Base-by-base conservation (phyloP, 2,329 filamentous ascomycete genomes). In the Aureobasidium sp. region DNA sequence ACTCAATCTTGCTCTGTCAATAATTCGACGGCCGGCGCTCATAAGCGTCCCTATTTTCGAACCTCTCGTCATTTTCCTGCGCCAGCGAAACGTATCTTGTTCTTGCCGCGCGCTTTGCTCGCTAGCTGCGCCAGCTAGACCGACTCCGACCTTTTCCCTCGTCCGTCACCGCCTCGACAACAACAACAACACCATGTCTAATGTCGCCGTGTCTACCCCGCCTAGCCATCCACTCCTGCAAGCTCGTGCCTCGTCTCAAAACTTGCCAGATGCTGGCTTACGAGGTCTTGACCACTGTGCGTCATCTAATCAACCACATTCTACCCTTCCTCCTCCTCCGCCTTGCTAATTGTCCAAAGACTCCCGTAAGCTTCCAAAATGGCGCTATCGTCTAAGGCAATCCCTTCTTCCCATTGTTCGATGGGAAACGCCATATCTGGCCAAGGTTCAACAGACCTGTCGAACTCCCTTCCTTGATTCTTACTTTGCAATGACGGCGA, bases 401-500 rank as follows among this genome's bases (percentile, higher is more conserved):
- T 80, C 79, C 68, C 80, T 93, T 63, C 86, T 99, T 63, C 93
- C 93, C 65, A 81, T 97, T 63, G 86, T 97, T 61, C 87, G 94
- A 73, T 92, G 88, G 87, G 94, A 99, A 78, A 99, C 94, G 33
- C 93, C 92, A 1, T 94, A 96, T 75, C 85, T 99, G 19, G 93
- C 93, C 62, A 87, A 84, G 77, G 78, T 96, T 71, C 94, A 99
- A 80, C 82, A 87, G 67, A 85, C 80, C 72, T 76, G 93, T 72
- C 89, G 93, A 70, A 88, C 90, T 22, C 90, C 91, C 0, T 83
- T 89, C 9, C 86, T 97, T 70, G 94, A 99, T 76, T 90, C 90
- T 65, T 99, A 97, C 79, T 99, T 99, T 76, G 93, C 94, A 56
- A 90, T 95, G 67, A 96, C 92, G 0, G 94, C 94, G 66, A 99